phyloP scores from a whole-genome alignment of 1,139 yeast genomes.

The Maudiozyma humilis region DNA sequence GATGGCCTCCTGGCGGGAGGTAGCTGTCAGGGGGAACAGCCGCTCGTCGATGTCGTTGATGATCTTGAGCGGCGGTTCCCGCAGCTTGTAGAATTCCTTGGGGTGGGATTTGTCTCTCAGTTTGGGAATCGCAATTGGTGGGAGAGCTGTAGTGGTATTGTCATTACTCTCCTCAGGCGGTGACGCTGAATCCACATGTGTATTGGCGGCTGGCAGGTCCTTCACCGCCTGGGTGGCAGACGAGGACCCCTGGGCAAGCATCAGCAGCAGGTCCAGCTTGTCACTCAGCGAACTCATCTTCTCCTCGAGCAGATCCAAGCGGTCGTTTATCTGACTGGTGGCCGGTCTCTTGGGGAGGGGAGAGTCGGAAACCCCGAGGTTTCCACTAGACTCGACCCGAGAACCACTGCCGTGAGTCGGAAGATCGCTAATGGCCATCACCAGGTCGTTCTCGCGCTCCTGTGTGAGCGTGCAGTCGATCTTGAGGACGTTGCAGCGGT shows the following conservation, averaged over 20 bases:
- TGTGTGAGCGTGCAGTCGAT: conserved; percentile 39
- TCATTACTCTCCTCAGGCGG: background rate
- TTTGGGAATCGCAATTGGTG: too few relatives aligned
- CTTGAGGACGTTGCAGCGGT: conserved; percentile 40
- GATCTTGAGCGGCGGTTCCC: conserved; percentile 35
- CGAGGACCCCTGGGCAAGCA: conserved; percentile 22
- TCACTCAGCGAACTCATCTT: conserved; percentile 17
- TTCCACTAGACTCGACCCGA: background rate
- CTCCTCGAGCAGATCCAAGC: conserved; percentile 20
- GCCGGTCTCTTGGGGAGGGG: conserved; percentile 1
- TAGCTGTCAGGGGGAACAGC: conserved; percentile 31
- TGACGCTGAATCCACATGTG: background rate
- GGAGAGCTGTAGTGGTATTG: too few relatives aligned
- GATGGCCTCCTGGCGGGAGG: conserved; percentile 26
- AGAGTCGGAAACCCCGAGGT: background rate
- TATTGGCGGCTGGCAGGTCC: background rate
- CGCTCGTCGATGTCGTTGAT: conserved; percentile 38
- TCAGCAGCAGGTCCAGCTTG: conserved; percentile 29
- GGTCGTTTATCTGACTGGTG: conserved; percentile 7
- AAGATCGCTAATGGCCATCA: conserved; percentile 3
- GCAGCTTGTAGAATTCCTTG: conserved; percentile 23
- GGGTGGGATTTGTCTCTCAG: too few relatives aligned
- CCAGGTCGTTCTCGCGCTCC: conserved; percentile 19
- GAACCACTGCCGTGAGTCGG: too few relatives aligned
- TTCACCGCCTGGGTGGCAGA: conserved; percentile 5